These are phyloP conservation scores for Linnemannia zychae DNA, from an alignment of 192 early-diverging fungal species.

Conservation along the genomic window DNA sequence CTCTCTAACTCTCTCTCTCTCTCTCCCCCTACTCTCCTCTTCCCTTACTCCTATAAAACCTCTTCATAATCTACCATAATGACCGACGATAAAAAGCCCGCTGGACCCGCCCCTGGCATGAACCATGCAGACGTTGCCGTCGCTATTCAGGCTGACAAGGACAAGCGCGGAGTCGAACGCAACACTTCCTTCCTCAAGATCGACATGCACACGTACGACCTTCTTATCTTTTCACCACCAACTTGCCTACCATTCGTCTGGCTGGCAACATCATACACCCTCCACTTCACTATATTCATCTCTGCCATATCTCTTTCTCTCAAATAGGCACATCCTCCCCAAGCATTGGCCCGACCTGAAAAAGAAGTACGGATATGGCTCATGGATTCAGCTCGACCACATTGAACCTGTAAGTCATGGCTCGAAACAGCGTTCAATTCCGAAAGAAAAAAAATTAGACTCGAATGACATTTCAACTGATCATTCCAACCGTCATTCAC, in stretches of 20 bases:
- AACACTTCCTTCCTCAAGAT: slow-evolving; percentile 62
- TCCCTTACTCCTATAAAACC: neutral
- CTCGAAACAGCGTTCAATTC: neutral
- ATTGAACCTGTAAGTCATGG: slow-evolving; percentile 43
- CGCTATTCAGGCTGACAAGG: slow-evolving; percentile 52
- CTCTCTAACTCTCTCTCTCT: neutral
- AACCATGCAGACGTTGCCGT: slow-evolving; percentile 50
- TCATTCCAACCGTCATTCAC: neutral
- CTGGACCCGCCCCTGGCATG: slow-evolving; percentile 38
- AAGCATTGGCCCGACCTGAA: slow-evolving; percentile 72
- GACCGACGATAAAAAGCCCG: slow-evolving; percentile 2
- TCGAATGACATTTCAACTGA: neutral
- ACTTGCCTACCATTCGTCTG: too few species aligned
- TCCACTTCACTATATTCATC: too few species aligned
- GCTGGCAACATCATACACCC: too few species aligned
- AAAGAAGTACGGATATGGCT: slow-evolving; percentile 71
- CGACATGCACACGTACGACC: slow-evolving; percentile 61
- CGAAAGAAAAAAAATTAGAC: neutral
- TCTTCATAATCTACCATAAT: neutral
- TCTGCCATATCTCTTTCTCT: neutral
- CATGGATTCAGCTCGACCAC: slow-evolving; percentile 63
- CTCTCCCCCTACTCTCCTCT: neutral
- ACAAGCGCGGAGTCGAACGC: slow-evolving; percentile 38
- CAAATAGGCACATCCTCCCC: slow-evolving; percentile 71
- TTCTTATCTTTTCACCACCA: neutral